These are phyloP conservation scores for Claviceps africana DNA, from an alignment of 2,329 filamentous ascomycete species.

Conservation along the genomic window DNA sequence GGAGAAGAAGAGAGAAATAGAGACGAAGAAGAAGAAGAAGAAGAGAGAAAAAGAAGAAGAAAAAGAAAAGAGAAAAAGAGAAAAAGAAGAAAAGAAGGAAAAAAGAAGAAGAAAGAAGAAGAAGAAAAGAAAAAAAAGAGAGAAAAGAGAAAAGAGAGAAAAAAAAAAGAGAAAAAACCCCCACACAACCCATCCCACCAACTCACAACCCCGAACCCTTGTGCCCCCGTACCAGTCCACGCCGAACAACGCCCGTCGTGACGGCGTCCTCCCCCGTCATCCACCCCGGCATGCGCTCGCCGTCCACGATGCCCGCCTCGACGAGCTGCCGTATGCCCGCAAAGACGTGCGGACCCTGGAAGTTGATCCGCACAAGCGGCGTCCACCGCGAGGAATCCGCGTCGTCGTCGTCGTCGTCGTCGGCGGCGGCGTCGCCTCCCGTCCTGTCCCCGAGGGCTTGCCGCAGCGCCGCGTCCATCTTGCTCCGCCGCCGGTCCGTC, in stretches of 20 bases:
- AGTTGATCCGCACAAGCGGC: constrained; percentile 43
- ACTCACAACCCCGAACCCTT: constrained; percentile 42
- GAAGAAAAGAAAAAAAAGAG: no score
- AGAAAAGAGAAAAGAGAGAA: no score
- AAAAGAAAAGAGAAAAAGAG: no score
- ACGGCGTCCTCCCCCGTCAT: constrained; percentile 80
- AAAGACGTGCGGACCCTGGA: constrained; percentile 68
- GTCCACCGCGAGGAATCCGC: constrained; percentile 17
- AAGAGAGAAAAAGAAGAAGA: no score
- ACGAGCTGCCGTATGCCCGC: constrained; percentile 65
- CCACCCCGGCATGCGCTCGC: constrained; percentile 72
- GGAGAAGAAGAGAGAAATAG: no score
- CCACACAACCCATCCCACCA: no score
- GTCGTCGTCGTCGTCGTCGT: constrained; percentile 13
- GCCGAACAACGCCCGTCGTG: constrained; percentile 54
- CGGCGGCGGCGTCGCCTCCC: constrained; percentile 13
- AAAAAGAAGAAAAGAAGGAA: no score
- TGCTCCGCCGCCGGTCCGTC: constrained; percentile 17
- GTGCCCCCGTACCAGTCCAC: constrained; percentile 49
- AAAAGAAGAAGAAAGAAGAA: no score
- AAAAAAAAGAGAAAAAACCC: not conserved
- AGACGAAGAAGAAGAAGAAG: no score
- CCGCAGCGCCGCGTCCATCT: constrained; percentile 21
- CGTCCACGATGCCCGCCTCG: constrained; percentile 61
- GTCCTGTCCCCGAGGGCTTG: constrained; percentile 13